These are phyloP conservation scores for Coemansia sp. DNA, from an alignment of 192 early-diverging fungal species.

Conservation along the genomic window DNA sequence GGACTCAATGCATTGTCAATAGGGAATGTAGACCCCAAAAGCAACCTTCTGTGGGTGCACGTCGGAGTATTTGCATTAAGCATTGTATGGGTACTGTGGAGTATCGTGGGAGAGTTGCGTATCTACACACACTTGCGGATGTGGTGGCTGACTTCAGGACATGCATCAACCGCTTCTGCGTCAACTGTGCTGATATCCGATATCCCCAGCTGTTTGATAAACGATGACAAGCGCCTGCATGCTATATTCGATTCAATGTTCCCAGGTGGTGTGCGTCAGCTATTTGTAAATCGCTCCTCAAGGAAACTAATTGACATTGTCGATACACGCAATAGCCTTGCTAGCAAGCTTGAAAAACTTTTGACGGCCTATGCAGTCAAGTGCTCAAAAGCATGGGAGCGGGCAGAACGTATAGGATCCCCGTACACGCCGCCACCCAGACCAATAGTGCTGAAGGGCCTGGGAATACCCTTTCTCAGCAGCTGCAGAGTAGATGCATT, in stretches of 20 bases:
- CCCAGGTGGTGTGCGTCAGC: constrained; percentile 65
- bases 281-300: constrained; percentile 64
- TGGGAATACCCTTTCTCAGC: too few relatives aligned
- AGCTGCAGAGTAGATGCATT: constrained; percentile 54
- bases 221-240: constrained; percentile 43
- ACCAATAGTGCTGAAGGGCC: not conserved
- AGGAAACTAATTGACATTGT: constrained; percentile 52
- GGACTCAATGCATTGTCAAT: constrained; percentile 68
- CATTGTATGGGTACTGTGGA: constrained; percentile 34
- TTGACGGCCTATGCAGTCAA: constrained; percentile 54
- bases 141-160: constrained; percentile 58
- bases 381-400: constrained; percentile 27
- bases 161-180: constrained; percentile 49
- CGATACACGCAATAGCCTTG: constrained; percentile 55
- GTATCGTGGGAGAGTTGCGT: constrained; percentile 60
- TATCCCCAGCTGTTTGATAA: constrained; percentile 65
- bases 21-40: constrained; percentile 62
- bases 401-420: not conserved
- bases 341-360: constrained; percentile 53
- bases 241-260: constrained; percentile 58
- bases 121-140: constrained; percentile 65
- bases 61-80: constrained; percentile 50
- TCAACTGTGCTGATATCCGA: constrained; percentile 69
- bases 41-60: constrained; percentile 69
- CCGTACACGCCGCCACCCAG: not conserved